Conservation (phyloP, 768 basidiomycete genomes). For the Pleurotus djamor region DNA sequence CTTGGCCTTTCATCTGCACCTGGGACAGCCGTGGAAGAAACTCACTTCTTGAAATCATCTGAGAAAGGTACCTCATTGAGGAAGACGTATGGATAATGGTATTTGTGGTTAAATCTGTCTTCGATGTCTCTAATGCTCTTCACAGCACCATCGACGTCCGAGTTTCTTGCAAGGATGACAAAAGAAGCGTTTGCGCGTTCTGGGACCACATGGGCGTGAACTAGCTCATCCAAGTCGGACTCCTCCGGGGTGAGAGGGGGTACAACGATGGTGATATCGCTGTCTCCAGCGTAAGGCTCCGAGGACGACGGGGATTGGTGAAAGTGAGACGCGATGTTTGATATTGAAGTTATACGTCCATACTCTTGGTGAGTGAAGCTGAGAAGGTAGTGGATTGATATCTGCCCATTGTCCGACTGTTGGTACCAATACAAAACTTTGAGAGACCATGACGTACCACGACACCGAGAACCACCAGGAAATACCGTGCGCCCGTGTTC, state of each 20-base stretch:
- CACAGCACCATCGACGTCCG: conserved; percentile 60
- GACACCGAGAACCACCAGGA: neutral
- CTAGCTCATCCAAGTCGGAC: neutral
- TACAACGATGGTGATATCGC: neutral
- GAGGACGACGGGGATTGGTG: neutral
- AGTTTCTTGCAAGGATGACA: conserved; percentile 62
- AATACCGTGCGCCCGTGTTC: conserved; percentile 4
- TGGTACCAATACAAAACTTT: neutral
- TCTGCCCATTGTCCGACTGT: conserved; percentile 15
- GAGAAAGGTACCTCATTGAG: conserved; percentile 82
- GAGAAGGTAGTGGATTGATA: conserved; percentile 38
- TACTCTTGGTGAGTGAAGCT: conserved; percentile 44
- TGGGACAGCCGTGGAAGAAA: neutral
- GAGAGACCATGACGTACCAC: neutral
- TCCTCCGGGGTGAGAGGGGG: neutral
- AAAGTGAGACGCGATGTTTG: conserved; percentile 8
- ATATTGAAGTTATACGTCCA: conserved; percentile 38
- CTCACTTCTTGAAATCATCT: conserved; percentile 70
- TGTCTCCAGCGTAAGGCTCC: neutral
- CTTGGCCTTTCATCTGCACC: neutral
- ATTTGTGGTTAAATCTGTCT: conserved; percentile 77
- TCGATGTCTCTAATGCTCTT: conserved; percentile 75
- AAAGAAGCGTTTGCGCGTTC: conserved; percentile 37
- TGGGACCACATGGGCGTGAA: neutral
- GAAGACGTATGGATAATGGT: conserved; percentile 81